Evolutionary conservation across 1,284 basidiomycete species (phyloP).

Genomic region (Gymnopus androsaceus): DNA sequence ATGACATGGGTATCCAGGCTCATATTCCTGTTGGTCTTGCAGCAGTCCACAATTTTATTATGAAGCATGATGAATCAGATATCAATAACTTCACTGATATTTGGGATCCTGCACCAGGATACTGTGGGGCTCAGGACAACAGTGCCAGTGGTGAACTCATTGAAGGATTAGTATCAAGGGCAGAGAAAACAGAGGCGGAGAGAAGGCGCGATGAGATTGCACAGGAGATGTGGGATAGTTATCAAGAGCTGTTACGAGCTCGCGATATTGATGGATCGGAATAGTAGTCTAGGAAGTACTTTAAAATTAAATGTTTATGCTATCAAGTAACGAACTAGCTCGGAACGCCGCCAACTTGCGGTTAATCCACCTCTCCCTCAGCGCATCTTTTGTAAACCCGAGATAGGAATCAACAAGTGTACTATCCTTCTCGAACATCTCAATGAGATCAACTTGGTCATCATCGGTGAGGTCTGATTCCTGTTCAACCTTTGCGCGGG

Average conservation of each 20-base stretch:
- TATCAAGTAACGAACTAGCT: neutral
- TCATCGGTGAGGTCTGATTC: neutral
- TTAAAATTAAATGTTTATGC: too few relatives aligned
- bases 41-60: slow-evolving; percentile 41
- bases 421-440: neutral
- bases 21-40: slow-evolving; percentile 30
- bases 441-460: neutral
- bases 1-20: slow-evolving; percentile 32
- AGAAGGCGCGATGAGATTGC: slow-evolving; percentile 20
- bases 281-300: too few relatives aligned
- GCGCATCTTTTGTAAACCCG: neutral
- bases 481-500: neutral
- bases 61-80: slow-evolving; percentile 27
- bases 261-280: neutral
- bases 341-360: neutral
- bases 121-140: neutral
- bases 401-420: neutral
- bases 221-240: slow-evolving; percentile 25
- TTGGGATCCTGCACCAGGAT: slow-evolving; percentile 3
- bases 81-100: neutral
- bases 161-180: neutral
- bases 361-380: neutral
- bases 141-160: neutral
- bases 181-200: slow-evolving; percentile 16
- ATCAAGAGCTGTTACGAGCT: slow-evolving; percentile 15